phyloP scores from a whole-genome alignment of 2,329 filamentous ascomycete species.

The Ilyonectria destructans region DNA sequence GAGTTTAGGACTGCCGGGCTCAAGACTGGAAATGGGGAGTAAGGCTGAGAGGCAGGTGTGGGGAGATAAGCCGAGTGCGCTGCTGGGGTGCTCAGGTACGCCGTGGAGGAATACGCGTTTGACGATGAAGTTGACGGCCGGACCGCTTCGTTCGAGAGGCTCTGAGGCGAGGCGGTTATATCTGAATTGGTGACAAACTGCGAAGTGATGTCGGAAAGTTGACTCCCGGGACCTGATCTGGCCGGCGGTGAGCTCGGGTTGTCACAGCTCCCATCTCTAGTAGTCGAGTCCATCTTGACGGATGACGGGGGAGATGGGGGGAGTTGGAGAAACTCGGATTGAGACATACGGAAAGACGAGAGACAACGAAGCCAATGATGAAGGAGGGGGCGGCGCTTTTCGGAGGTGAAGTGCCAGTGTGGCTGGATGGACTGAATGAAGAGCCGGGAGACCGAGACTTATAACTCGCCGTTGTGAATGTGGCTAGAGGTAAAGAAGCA shows the following conservation, averaged over 20 bases:
- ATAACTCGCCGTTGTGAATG: constrained; percentile 42
- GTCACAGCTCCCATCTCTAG: constrained; percentile 48
- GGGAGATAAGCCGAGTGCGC: constrained; percentile 47
- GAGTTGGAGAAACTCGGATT: constrained; percentile 49
- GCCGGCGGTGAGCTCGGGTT: constrained; percentile 48
- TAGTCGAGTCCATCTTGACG: constrained; percentile 50
- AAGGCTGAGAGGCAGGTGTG: constrained; percentile 46
- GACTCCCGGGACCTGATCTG: constrained; percentile 47
- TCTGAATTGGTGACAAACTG: constrained; percentile 42
- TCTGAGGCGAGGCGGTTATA: constrained; percentile 46
- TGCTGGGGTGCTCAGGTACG: constrained; percentile 44
- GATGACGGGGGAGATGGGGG: constrained; percentile 50
- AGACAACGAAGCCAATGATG: constrained; percentile 39
- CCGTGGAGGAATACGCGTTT: constrained; percentile 43
- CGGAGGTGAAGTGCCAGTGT: constrained; percentile 38
- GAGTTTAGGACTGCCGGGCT: constrained; percentile 42
- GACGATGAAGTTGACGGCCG: constrained; percentile 44
- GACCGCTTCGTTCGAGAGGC: constrained; percentile 38
- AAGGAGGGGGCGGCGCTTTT: constrained; percentile 39
- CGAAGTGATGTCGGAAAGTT: constrained; percentile 40
- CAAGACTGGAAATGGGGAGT: constrained; percentile 46
- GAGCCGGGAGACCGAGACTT: constrained; percentile 40
- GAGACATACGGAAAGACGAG: constrained; percentile 51
- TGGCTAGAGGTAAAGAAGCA: constrained; percentile 43
- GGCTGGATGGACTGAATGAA: constrained; percentile 38